These are phyloP conservation scores for Fusarium sp. DNA, from an alignment of 2,329 filamentous ascomycete species.

Conservation along the genomic window DNA sequence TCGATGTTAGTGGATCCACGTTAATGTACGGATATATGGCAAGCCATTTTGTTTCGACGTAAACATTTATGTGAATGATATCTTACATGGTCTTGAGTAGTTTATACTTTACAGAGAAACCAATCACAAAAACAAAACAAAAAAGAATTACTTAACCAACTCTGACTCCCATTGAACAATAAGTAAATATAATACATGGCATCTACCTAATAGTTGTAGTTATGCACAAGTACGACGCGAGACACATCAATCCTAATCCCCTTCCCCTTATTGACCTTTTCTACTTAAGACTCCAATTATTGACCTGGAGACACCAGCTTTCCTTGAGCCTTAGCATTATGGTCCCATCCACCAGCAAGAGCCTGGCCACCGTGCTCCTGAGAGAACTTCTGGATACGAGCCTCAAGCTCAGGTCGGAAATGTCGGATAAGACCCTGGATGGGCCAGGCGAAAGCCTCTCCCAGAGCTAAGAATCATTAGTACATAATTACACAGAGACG, in stretches of 20 bases:
- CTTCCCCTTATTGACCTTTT: slow-evolving; percentile 28
- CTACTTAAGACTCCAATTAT: slow-evolving; percentile 60
- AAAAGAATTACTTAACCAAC: slow-evolving; percentile 1
- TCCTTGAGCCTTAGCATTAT: slow-evolving; percentile 79
- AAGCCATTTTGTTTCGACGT: background rate
- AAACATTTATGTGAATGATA: background rate
- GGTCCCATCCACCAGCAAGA: slow-evolving; percentile 88
- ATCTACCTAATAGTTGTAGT: slow-evolving; percentile 43
- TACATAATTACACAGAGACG: background rate
- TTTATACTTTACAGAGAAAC: background rate
- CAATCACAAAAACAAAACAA: background rate
- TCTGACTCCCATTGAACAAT: slow-evolving; percentile 40
- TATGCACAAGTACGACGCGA: slow-evolving; percentile 41
- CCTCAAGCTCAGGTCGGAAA: slow-evolving; percentile 96
- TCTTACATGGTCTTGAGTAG: background rate
- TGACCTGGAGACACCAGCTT: slow-evolving; percentile 90
- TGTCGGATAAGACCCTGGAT: slow-evolving; percentile 98
- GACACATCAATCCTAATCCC: slow-evolving; percentile 39
- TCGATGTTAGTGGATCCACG: slow-evolving; percentile 15
- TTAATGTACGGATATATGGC: background rate
- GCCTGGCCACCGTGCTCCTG: slow-evolving; percentile 77
- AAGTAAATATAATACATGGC: slow-evolving; percentile 47
- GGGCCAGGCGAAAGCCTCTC: slow-evolving; percentile 98
- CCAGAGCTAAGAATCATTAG: slow-evolving; percentile 71
- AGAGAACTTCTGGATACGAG: slow-evolving; percentile 84